phyloP scores from a whole-genome alignment of 2,329 filamentous ascomycete genomes.

The Lachnellula subtilissima region DNA sequence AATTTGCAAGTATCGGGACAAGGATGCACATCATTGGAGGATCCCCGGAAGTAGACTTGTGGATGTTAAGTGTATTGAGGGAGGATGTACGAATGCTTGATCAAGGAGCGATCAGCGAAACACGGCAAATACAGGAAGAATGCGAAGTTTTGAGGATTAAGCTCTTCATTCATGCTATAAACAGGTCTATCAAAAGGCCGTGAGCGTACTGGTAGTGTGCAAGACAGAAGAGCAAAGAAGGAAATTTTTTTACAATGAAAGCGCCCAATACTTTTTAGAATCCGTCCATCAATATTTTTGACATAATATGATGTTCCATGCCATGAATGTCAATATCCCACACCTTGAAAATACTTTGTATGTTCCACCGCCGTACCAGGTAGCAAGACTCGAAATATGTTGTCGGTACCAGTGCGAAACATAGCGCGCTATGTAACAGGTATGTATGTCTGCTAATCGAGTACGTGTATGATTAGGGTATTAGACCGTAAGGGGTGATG shows the following conservation, averaged over 20 bases:
- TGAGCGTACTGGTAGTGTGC: constrained; percentile 10
- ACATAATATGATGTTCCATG: constrained; percentile 29
- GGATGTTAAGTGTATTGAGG: no score
- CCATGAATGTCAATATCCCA: constrained; percentile 26
- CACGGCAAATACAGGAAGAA: constrained; percentile 4
- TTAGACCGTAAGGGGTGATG: constrained; percentile 22
- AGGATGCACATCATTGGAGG: no score
- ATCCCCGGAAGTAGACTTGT: no score
- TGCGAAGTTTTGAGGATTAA: no score
- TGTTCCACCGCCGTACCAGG: constrained; percentile 20
- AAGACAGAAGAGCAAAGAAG: constrained; percentile 25
- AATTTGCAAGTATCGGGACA: no score
- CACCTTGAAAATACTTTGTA: constrained; percentile 25
- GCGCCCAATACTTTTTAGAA: constrained; percentile 21
- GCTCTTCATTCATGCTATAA: constrained; percentile 26
- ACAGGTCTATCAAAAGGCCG: constrained; percentile 15
- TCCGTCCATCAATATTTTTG: constrained; percentile 19
- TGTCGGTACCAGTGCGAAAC: constrained; percentile 23
- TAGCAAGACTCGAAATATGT: constrained; percentile 29
- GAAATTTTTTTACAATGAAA: constrained; percentile 26
- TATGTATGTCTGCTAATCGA: constrained; percentile 25
- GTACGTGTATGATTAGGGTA: constrained; percentile 23
- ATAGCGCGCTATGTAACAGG: constrained; percentile 26
- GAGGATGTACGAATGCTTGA: no score
- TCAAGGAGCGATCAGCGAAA: not conserved